phyloP scores from a whole-genome alignment of 192 early-diverging fungal species.

The Mortierella antarctica region DNA sequence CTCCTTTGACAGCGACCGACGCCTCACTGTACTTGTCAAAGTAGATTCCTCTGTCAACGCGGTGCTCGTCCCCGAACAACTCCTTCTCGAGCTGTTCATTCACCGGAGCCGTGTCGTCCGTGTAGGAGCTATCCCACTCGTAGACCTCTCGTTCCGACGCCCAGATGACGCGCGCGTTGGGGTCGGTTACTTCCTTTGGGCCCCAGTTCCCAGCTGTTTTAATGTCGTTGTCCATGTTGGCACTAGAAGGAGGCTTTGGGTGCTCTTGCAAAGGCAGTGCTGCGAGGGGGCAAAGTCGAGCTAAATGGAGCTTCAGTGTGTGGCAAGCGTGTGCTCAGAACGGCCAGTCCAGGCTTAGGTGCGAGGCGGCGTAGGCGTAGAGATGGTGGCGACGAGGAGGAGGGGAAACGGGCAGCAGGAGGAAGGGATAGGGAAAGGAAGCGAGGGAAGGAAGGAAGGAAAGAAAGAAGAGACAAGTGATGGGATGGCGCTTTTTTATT shows the following conservation, averaged over 20 bases:
- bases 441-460: neutral
- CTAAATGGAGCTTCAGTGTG: too few relatives aligned
- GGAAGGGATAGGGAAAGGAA: neutral
- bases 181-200: neutral
- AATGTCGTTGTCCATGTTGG: too few relatives aligned
- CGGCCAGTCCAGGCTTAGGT: too few relatives aligned
- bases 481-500: neutral
- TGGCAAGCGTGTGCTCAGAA: too few relatives aligned
- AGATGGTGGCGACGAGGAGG: too few relatives aligned
- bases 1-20: constrained; percentile 73
- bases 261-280: too few relatives aligned
- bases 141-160: constrained; percentile 56
- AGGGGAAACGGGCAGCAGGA: too few relatives aligned
- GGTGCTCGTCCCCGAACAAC: constrained; percentile 65
- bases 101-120: constrained; percentile 65
- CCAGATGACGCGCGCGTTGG: constrained; percentile 31
- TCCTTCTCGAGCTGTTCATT: constrained; percentile 70
- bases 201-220: neutral
- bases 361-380: too few relatives aligned
- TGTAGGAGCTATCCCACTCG: constrained; percentile 66
- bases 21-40: constrained; percentile 81
- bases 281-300: too few relatives aligned
- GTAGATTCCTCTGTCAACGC: constrained; percentile 73
- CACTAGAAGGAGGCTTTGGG: too few relatives aligned
- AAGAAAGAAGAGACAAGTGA: neutral